Evolutionary conservation across 2,329 filamentous ascomycete species (phyloP), one percentile per base, ranked within the genome.

Genomic region (Sordariomycetes sp.): DNA sequence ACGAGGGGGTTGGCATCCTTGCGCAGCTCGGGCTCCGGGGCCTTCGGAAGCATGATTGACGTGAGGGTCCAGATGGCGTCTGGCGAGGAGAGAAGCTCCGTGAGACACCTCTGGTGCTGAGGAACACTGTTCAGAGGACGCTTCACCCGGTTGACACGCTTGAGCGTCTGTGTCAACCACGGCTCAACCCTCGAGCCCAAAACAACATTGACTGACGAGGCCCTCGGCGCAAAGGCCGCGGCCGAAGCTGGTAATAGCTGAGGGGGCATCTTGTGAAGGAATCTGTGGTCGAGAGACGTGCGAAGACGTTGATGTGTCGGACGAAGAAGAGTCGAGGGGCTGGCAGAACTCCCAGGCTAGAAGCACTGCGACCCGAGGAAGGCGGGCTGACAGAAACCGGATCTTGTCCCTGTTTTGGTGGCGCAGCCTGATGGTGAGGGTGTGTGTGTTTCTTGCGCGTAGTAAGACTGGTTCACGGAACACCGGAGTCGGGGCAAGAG

Each of bases 121-220:
- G 90, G 87, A 54, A 97, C 89, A 72, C 89, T 97, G 82, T 99
- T 99, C 74, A 97, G 83, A 61, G 94, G 93, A 66, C 94, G 89
- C 83, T 97, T 99, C 67, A 97, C 86, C 65, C 89, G 85, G 80
- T 96, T 97, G 77, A 97, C 91, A 72, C 94, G 87, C 82, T 97
- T 97, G 68, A 99, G 80, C 12, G 92, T 96, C 70, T 92, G 89
- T 40, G 94, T 99, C 74, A 97, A 82, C 94, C 94, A 99, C 60
- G 91, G 89, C 76, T 97, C 92, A 68, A 95, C 85, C 78, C 94
- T 96, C 71, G 87, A 88, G 69, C 87, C 89, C 67, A 99, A 80
- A 61, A 99, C 94, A 65, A 99, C 90, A 71, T 95, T 97, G 72
- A 96, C 93, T 28, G 90, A 91, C 54, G 90, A 90, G 60, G 83